A percentile compares a stretch with the other conserved stretches of the same genome.
Conservation (phyloP, 495 filamentous ascomycete species). For the Daldinia grandis region DNA sequence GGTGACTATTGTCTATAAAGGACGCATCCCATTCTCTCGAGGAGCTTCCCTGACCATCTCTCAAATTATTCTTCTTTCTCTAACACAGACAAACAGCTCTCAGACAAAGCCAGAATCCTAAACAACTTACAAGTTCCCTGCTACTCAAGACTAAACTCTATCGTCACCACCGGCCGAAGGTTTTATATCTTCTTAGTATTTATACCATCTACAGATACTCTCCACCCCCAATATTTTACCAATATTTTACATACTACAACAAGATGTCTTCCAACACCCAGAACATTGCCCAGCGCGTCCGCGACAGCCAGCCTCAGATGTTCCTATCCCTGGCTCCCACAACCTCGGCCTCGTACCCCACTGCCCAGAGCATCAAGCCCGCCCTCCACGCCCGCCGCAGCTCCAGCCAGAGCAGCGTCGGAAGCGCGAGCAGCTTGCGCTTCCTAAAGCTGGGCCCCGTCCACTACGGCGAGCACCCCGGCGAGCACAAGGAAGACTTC, state of each 20-base stretch:
- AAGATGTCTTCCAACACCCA: slow-evolving; percentile 42
- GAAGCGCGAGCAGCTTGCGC: slow-evolving; percentile 47
- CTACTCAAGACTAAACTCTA: not conserved
- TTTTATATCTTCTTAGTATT: slow-evolving; percentile 9
- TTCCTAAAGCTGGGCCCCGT: slow-evolving; percentile 62
- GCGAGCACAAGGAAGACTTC: slow-evolving; percentile 55
- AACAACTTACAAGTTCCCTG: not conserved
- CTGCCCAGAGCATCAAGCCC: slow-evolving; percentile 45
- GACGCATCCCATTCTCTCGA: slow-evolving; percentile 28
- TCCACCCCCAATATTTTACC: slow-evolving; percentile 1
- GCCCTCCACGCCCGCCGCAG: slow-evolving; percentile 37
- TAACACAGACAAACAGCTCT: slow-evolving; percentile 22
- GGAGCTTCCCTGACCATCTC: slow-evolving; percentile 2
- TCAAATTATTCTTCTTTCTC: slow-evolving; percentile 23
- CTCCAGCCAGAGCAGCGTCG: slow-evolving; percentile 42
- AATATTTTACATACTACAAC: slow-evolving; percentile 8
- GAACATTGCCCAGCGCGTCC: slow-evolving; percentile 29
- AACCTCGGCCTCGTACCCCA: slow-evolving; percentile 56
- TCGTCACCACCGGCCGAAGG: slow-evolving; percentile 6
- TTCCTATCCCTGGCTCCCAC: slow-evolving; percentile 58
- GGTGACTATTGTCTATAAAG: slow-evolving; percentile 27
- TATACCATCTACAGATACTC: not conserved
- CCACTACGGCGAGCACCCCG: slow-evolving; percentile 59
- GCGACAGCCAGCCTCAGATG: slow-evolving; percentile 44
- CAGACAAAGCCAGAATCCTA: slow-evolving; percentile 25